These are phyloP conservation scores for Auxenochlorella pyrenoidosa DNA, from an alignment of 139 green algal genomes.

Conservation along the genomic window DNA sequence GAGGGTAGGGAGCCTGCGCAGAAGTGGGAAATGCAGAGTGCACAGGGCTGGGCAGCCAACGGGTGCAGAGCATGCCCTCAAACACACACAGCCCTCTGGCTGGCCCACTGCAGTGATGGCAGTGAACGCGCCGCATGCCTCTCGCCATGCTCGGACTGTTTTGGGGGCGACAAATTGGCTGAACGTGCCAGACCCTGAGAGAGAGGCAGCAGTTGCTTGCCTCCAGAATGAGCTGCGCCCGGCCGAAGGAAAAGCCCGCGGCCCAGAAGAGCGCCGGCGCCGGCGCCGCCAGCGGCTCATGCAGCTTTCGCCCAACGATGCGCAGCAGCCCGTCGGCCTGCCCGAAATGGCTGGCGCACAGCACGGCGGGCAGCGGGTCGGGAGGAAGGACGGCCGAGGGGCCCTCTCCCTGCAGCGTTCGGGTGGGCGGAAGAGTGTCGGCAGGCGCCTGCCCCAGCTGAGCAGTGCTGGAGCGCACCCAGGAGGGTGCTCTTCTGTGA, in stretches of 20 bases:
- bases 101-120: too few relatives aligned
- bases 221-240: constrained; percentile 54
- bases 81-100: too few relatives aligned
- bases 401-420: constrained; percentile 49
- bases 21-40: background rate
- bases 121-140: too few relatives aligned
- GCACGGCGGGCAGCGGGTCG: constrained; percentile 49
- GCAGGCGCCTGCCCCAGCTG: background rate
- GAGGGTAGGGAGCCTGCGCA: constrained; percentile 63
- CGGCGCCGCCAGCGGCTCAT: constrained; percentile 28
- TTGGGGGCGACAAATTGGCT: constrained; percentile 53
- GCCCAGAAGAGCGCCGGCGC: constrained; percentile 72
- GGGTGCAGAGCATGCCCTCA: too few relatives aligned
- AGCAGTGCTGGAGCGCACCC: too few relatives aligned
- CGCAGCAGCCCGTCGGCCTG: constrained; percentile 65
- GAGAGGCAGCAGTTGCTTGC: constrained; percentile 18
- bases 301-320: constrained; percentile 36
- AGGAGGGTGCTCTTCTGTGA: too few relatives aligned
- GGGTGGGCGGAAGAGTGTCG: background rate
- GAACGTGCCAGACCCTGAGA: too few relatives aligned
- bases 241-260: constrained; percentile 77
- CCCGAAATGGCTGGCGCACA: constrained; percentile 68
- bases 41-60: too few relatives aligned
- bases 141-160: too few relatives aligned
- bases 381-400: constrained; percentile 40